Evolutionary conservation across 345 rosid genomes (phyloP).

Genomic region (Geranium brycei): DNA sequence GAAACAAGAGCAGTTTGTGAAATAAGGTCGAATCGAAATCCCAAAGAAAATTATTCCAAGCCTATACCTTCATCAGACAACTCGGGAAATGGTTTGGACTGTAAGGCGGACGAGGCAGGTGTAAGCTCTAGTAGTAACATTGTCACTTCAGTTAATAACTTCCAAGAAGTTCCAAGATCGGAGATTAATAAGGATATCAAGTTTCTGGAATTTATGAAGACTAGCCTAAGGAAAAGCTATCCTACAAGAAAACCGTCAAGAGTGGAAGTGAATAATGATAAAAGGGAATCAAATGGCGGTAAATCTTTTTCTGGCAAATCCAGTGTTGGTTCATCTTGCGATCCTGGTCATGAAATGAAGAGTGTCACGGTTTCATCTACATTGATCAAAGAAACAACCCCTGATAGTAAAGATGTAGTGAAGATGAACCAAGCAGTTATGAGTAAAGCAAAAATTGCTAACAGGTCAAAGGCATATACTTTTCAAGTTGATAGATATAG

Average conservation of each 20-base stretch:
- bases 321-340: conserved; percentile 39
- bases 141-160: conserved; percentile 15
- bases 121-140: conserved; percentile 9
- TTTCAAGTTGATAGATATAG: conserved; percentile 6
- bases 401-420: conserved; percentile 29
- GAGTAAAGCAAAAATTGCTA: conserved; percentile 13
- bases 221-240: conserved; percentile 35
- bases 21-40: conserved; percentile 9
- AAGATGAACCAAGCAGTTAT: conserved; percentile 18
- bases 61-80: too few species aligned
- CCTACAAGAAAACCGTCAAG: conserved; percentile 45
- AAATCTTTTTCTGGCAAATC: conserved; percentile 36
- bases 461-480: conserved; percentile 11
- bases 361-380: conserved; percentile 4
- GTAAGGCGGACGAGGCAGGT: too few species aligned
- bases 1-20: conserved; percentile 19
- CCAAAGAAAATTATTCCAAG: too few species aligned
- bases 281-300: conserved; percentile 1
- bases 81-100: too few species aligned
- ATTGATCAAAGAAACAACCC: conserved; percentile 23
- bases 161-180: conserved; percentile 22
- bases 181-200: conserved; percentile 22
- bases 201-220: conserved; percentile 27
- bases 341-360: conserved; percentile 10
- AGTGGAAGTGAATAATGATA: conserved; percentile 17